Conservation (phyloP, 306 rosid genomes). For the Acacia crassicarpa region DNA sequence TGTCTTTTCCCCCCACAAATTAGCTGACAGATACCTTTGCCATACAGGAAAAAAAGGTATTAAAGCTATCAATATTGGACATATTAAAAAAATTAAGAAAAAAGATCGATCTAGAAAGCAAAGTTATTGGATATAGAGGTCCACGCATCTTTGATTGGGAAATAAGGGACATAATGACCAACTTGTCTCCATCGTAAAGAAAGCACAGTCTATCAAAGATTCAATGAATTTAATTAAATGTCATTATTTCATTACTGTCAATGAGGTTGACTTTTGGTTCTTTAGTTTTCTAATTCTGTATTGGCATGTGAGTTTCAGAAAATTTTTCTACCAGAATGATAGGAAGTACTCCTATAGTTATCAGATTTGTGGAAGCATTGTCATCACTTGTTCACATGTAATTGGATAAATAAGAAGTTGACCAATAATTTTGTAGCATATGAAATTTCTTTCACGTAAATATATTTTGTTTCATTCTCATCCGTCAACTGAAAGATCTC, state of each 20-base stretch:
- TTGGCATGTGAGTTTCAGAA: background rate
- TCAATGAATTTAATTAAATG: slow-evolving; percentile 34
- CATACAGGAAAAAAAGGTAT: background rate
- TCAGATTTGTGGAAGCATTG: background rate
- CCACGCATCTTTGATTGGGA: background rate
- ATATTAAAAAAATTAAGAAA: background rate
- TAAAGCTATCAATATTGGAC: background rate
- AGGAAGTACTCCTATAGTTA: background rate
- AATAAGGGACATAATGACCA: background rate
- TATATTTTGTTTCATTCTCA: too few relatives aligned
- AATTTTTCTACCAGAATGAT: background rate
- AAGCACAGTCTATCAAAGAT: slow-evolving; percentile 26
- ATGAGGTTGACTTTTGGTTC: slow-evolving; percentile 41
- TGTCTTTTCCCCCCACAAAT: too few relatives aligned
- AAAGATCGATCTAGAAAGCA: background rate
- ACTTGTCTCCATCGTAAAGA: slow-evolving; percentile 29
- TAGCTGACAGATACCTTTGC: background rate
- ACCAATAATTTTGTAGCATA: too few relatives aligned
- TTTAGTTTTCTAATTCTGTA: background rate
- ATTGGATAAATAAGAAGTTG: too few relatives aligned
- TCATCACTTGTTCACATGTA: too few relatives aligned
- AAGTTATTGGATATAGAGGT: background rate
- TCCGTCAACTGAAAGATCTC: too few relatives aligned
- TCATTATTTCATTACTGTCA: slow-evolving; percentile 4
- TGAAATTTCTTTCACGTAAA: too few relatives aligned